These are phyloP conservation scores for Colletotrichum musae DNA, from an alignment of 2,329 filamentous ascomycete genomes.

Conservation along the genomic window DNA sequence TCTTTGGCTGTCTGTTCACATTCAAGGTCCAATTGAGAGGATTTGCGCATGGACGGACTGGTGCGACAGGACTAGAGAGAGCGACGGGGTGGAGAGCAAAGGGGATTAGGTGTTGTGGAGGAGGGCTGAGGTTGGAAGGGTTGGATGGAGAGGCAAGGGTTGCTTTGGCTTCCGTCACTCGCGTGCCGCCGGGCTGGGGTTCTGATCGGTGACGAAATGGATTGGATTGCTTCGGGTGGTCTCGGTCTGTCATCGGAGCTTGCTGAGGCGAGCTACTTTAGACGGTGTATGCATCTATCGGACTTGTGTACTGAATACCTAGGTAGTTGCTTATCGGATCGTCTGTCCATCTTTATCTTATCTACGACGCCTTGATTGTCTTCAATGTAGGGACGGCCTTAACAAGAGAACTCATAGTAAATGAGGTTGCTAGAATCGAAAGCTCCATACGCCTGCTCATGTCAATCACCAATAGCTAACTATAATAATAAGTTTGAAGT, in stretches of 20 bases:
- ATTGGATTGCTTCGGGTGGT: slow-evolving; percentile 44
- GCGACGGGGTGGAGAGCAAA: background rate
- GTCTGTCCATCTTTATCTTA: no score
- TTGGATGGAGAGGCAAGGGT: slow-evolving; percentile 29
- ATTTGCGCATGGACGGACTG: no score
- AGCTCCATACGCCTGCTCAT: no score
- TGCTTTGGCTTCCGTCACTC: background rate
- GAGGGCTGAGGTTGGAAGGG: background rate
- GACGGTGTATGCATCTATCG: slow-evolving; percentile 44
- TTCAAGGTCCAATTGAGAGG: background rate
- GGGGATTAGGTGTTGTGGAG: background rate
- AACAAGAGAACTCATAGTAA: no score
- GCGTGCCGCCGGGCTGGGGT: background rate
- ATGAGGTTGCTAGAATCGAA: no score
- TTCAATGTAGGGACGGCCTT: no score
- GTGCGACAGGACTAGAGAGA: background rate
- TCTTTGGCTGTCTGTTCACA: slow-evolving; percentile 41
- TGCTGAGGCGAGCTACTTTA: background rate
- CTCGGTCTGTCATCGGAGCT: slow-evolving; percentile 38
- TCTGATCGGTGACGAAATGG: slow-evolving; percentile 35
- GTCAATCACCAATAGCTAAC: no score
- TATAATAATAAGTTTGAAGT: no score
- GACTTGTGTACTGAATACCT: slow-evolving; percentile 1
- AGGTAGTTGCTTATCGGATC: background rate
- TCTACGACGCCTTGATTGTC: no score